phyloP scores from a whole-genome alignment of 805 yeast species.

The Huiozyma sinensis region DNA sequence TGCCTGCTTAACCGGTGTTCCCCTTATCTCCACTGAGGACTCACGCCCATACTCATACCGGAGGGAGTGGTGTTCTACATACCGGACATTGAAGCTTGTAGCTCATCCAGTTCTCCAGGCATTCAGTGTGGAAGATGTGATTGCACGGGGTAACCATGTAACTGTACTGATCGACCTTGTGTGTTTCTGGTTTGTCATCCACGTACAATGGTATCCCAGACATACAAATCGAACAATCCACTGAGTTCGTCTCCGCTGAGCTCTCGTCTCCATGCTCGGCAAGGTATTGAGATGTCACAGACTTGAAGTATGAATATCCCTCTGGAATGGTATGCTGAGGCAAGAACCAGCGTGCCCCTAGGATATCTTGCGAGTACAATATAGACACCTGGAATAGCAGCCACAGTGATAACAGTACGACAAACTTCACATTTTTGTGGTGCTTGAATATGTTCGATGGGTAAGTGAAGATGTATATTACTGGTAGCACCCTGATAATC shows the following conservation, averaged over 20 bases:
- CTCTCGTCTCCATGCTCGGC: constrained; percentile 27
- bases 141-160: constrained; percentile 87
- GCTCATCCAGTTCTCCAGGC: constrained; percentile 89
- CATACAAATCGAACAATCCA: constrained; percentile 91
- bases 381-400: constrained; percentile 45
- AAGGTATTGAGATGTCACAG: constrained; percentile 19
- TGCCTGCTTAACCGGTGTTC: too few relatives aligned
- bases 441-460: constrained; percentile 59
- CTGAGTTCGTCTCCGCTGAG: constrained; percentile 23
- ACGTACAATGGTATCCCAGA: constrained; percentile 38
- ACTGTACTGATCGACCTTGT: constrained; percentile 32
- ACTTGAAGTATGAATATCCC: constrained; percentile 66
- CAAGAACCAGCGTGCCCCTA: constrained; percentile 78
- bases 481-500: constrained; percentile 50
- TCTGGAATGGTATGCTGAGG: constrained; percentile 68
- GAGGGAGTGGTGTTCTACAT: constrained; percentile 79
- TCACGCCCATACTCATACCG: constrained; percentile 34
- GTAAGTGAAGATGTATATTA: constrained; percentile 46
- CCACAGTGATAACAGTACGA: constrained; percentile 42
- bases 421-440: constrained; percentile 46
- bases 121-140: constrained; percentile 82
- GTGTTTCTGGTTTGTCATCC: constrained; percentile 24
- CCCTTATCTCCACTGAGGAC: too few relatives aligned
- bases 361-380: constrained; percentile 48
- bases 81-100: constrained; percentile 90